Evolutionary conservation across 306 rosid genomes (phyloP), one percentile per base, ranked within the genome.

Genomic region (Crataegus laevigata): DNA sequence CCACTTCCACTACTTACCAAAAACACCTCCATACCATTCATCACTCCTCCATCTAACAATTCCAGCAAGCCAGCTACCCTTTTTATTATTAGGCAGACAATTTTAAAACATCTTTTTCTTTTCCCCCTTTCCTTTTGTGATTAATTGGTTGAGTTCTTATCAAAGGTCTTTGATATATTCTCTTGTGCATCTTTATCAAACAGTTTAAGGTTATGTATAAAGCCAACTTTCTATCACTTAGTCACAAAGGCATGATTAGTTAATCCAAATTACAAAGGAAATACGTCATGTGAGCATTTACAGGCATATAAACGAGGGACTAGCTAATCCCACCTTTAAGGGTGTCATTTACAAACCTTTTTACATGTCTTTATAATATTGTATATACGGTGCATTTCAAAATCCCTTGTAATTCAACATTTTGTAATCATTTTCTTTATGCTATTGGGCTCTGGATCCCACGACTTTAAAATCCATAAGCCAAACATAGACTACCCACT

Each of bases 11-110:
- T 55, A 25, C 60, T 36, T 67, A 28, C 66, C 57, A 19, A 19
- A 36, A 0, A 54, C 61, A 52, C 77, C 43, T 77, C 38, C 22
- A 38, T 60, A 15, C 28, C 22, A 40, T 70, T 74, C 73, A 77
- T 77, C 83, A 75, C 78, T 54, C 24, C 76, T 36, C 77, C 62
- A 71, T 66, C 82, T 62, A 76, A 78, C 77, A 72, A 54, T 59
- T 30, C 17, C n/a, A 65, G 68, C 71, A 29, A 43, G 66, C 51
- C 81, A 80, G 21, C 54, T 10, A 68, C 74, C 52, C 60, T 54
- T 26, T 83, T 42, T 26, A 34, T 54, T 54, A n/a, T 60, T 17
- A 17, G n/a, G 62, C 64, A 57, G 21, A 18, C 21, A 17, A 15
- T 17, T 69, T 45, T 42, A 58, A 59, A 67, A 29, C 51, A 7